Base-by-base conservation (phyloP, 257 asterid genomes). In the Linderniella brevidens region DNA sequence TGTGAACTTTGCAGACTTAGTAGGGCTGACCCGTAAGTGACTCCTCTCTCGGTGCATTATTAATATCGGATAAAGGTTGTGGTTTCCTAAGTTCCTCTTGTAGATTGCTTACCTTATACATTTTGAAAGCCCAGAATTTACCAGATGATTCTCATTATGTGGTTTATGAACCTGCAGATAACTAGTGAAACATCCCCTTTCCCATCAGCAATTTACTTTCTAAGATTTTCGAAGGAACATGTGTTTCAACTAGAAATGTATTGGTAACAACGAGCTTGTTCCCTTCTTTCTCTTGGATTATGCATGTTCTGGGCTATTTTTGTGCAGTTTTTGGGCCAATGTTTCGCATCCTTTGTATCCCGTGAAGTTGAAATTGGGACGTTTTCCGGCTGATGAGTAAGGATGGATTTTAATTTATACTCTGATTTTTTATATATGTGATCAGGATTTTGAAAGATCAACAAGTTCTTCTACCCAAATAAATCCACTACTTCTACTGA, bases 11-110 rank as follows among this genome's bases (percentile, higher is more conserved):
- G 99, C 64, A 79, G 99, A 66, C 68, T 92, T 58, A 72, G 40
- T 52, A 82, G 86, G 13, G 96, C 99, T 59, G 99, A 92, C 54
- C 99, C 99, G 99, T 92, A 75, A 79, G 99, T 79, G 57, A 44
- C 62, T 36, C 10, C 46, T 48, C 46, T 48, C 25, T n/a, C 17
- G 49, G 18, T 17, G 55, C 55, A 46, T 45, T 37, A 47, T 49
- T 46, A 20, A 36, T 53, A 16, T 38, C 36, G 9, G 38, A 40
- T 32, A 18, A 1, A 4, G 29, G 5, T 46, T 4, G 10, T 11
- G 13, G 3, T 46, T 46, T 0, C 11, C 29, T 14, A 18, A 6
- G 4, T 16, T 46, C 13, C 32, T 25, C 32, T 25, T 25, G 32
- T 25, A 25, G 32, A 25, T 25, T 25, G 4, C 32, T 25, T 25